These are phyloP conservation scores for Mucor circinelloides DNA, from an alignment of 371 early-diverging fungal species.

Conservation along the genomic window DNA sequence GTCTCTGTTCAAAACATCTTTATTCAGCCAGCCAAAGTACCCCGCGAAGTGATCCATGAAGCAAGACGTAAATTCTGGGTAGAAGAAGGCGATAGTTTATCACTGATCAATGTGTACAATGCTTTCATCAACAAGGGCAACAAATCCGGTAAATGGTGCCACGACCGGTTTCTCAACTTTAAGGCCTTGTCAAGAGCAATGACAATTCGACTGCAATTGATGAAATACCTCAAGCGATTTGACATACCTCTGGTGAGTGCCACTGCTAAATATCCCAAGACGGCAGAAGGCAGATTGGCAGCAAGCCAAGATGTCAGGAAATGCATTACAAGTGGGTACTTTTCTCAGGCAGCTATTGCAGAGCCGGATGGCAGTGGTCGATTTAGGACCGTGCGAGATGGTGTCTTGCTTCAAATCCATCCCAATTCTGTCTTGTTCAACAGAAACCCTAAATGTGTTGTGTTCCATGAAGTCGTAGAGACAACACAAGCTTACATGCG, in stretches of 20 bases:
- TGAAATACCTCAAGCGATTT: conserved; percentile 64
- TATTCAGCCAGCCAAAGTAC: conserved; percentile 52
- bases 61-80: conserved; percentile 75
- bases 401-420: conserved; percentile 66
- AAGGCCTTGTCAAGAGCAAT: conserved; percentile 71
- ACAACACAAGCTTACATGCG: conserved; percentile 77
- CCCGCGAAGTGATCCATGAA: conserved; percentile 57
- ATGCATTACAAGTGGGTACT: conserved; percentile 78
- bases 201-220: conserved; percentile 71
- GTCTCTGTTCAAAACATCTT: conserved; percentile 79
- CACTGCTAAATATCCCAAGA: conserved; percentile 31
- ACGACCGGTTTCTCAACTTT: conserved; percentile 72
- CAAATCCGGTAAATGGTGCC: conserved; percentile 76
- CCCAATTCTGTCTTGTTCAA: conserved; percentile 78
- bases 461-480: conserved; percentile 81
- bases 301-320: conserved; percentile 60
- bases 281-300: conserved; percentile 30
- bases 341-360: conserved; percentile 73
- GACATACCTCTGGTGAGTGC: conserved; percentile 51
- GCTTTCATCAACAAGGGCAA: conserved; percentile 69
- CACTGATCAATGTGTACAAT: conserved; percentile 78
- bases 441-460: conserved; percentile 75
- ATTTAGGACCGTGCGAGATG: conserved; percentile 66
- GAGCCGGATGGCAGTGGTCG: conserved; percentile 64
- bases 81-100: conserved; percentile 84